Conservation (phyloP, 352 stramenopile genomes). For the Phytophthora pluvialis region DNA sequence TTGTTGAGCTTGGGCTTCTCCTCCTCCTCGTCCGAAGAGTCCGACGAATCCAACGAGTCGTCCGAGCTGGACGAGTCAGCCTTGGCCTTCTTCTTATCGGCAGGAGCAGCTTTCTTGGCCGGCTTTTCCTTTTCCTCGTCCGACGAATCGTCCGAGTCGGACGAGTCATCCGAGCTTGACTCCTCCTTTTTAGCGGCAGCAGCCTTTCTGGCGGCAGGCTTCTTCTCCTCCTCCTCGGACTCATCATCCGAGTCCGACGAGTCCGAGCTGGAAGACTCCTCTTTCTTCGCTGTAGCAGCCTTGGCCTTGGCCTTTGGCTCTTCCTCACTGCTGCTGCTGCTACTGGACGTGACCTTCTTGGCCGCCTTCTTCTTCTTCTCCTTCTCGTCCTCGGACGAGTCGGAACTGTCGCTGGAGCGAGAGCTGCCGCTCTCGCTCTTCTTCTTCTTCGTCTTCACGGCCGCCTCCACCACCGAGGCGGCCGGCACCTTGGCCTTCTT, state of each 20-base stretch:
- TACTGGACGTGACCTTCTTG: constrained; percentile 7
- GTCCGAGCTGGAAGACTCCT: constrained; percentile 45
- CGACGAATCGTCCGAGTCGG: constrained; percentile 61
- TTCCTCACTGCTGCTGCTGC: constrained; percentile 27
- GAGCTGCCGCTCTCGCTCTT: constrained; percentile 15
- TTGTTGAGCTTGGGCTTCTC: constrained; percentile 53
- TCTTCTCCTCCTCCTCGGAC: constrained; percentile 47
- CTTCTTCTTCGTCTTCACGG: constrained; percentile 50
- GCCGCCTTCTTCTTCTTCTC: constrained; percentile 22
- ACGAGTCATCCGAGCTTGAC: constrained; percentile 14
- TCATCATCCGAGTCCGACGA: constrained; percentile 63
- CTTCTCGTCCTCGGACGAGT: constrained; percentile 7
- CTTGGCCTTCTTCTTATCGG: constrained; percentile 9
- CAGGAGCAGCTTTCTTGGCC: constrained; percentile 34
- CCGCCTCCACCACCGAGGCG: constrained; percentile 56
- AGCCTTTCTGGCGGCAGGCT: constrained; percentile 20
- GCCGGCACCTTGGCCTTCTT: constrained; percentile 67
- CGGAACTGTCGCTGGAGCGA: constrained; percentile 4
- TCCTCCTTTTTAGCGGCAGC: constrained; percentile 39
- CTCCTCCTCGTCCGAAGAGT: constrained; percentile 50
- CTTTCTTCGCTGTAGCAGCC: constrained; percentile 9
- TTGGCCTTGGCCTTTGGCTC: constrained; percentile 35
- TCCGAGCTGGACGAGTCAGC: constrained; percentile 29
- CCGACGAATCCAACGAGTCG: constrained; percentile 33
- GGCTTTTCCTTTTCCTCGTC: constrained; percentile 43